Base-by-base conservation (phyloP, 345 rosid species). In the Gossypium sturtianum region DNA sequence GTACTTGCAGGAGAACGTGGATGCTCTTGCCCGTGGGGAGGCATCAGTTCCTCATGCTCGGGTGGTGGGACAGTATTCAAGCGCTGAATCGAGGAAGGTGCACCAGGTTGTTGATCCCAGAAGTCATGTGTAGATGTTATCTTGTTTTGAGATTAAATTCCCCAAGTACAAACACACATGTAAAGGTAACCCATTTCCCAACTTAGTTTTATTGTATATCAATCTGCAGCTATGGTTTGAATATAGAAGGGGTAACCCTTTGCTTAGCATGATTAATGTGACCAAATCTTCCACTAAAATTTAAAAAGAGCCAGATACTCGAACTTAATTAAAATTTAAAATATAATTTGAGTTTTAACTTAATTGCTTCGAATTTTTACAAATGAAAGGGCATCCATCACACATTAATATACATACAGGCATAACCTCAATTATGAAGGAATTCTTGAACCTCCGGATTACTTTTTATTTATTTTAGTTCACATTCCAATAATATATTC, bases 71-170 rank as follows among this genome's bases (percentile, higher is more conserved):
- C 94, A 91, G 77, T 92, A 84, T 78, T 84, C 93, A 22, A 94
- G 89, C 47, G 85, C 98, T 0, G 93, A 91, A 76, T 73, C 83
- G 9, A 84, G 95, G 72, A 89, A 80, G 72, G 91, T 89, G 60
- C 97, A 87, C 77, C 91, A 81, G 76, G 89, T 89, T 75, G 86
- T 71, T 83, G 93, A 86, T 85, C 97, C 98, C 60, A 87, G 93
- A 81, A 92, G 97, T 82, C 98, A 92, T 82, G 93, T 97, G 8
- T 93, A 91, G 87, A 58, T 71, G 27, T 17, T 4, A 45, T 25
- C 12, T 41, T 62, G 63, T 43, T 17, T 68, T 51, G 47, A 67
- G 67, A 19, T 54, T 52, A 53, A 17, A 54, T 9, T 9, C 57
- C 34, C 49, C 38, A 59, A 6, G 63, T 54, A 12, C 1, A 72